Evolutionary conservation across 1,284 basidiomycete species (phyloP).

Genomic region (Cryptococcus sp.): DNA sequence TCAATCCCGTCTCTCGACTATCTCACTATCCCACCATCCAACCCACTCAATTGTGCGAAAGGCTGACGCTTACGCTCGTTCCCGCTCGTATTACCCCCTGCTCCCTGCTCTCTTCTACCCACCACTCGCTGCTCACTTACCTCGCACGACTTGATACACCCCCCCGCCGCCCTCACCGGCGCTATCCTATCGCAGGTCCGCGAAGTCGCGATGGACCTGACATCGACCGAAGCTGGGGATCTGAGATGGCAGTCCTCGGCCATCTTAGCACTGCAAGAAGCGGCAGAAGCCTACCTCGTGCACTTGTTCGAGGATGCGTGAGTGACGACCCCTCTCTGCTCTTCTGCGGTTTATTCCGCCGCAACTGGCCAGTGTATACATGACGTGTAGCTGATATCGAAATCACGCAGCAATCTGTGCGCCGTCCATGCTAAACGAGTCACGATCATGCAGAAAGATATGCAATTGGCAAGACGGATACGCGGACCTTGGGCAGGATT

Average conservation of each 20-base stretch:
- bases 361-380: background rate
- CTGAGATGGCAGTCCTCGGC: conserved; percentile 91
- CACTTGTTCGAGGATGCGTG: conserved; percentile 96
- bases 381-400: background rate
- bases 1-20: too few species aligned
- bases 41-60: too few species aligned
- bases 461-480: conserved; percentile 92
- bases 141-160: background rate
- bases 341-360: background rate
- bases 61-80: background rate
- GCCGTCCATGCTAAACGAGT: conserved; percentile 98
- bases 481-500: conserved; percentile 73
- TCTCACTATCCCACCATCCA: too few species aligned
- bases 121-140: background rate
- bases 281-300: conserved; percentile 89
- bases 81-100: background rate
- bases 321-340: conserved; percentile 52
- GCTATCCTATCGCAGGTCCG: conserved; percentile 65
- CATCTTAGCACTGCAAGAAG: conserved; percentile 87
- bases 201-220: conserved; percentile 86
- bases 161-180: background rate
- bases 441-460: conserved; percentile 96
- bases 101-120: background rate
- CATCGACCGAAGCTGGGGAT: conserved; percentile 67
- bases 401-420: conserved; percentile 73